A percentile compares a stretch with the other conserved stretches of the same genome.
Evolutionary conservation across 129 eudicot species (phyloP).

Genomic region (Solidago caesia): DNA sequence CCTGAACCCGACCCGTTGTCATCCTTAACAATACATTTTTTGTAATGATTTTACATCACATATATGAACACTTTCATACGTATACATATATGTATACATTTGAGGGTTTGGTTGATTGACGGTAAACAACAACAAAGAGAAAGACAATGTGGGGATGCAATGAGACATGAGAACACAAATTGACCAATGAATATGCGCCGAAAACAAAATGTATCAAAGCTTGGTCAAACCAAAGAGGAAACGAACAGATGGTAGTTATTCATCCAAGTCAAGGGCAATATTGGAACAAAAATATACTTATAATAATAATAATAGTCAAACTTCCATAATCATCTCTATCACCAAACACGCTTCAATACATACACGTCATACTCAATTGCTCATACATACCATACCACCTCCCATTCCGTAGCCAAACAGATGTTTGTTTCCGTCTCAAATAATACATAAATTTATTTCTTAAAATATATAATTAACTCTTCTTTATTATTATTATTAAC

Average conservation of each 20-base stretch:
- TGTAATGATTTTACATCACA: too few relatives aligned
- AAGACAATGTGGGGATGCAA: neutral
- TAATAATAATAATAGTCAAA: slow-evolving; percentile 7
- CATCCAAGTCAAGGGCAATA: slow-evolving; percentile 22
- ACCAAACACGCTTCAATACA: slow-evolving; percentile 29
- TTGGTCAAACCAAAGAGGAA: slow-evolving; percentile 26
- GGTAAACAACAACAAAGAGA: slow-evolving; percentile 1
- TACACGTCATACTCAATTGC: neutral
- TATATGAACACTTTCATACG: too few relatives aligned
- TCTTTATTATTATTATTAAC: too few relatives aligned
- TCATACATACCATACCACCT: neutral
- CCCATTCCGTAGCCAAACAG: slow-evolving; percentile 15
- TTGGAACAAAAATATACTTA: neutral
- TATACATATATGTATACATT: too few relatives aligned
- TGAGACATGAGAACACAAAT: too few relatives aligned
- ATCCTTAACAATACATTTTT: too few relatives aligned
- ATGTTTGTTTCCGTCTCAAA: neutral
- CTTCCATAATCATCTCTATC: slow-evolving; percentile 15
- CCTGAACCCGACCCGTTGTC: too few relatives aligned
- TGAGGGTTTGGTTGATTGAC: too few relatives aligned
- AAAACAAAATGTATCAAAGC: too few relatives aligned
- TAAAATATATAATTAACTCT: neutral
- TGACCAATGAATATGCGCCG: too few relatives aligned
- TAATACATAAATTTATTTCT: neutral
- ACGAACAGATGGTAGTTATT: slow-evolving; percentile 29